These are phyloP conservation scores for Fusarium vanettenii DNA, from an alignment of 2,329 filamentous ascomycete species.

Conservation along the genomic window DNA sequence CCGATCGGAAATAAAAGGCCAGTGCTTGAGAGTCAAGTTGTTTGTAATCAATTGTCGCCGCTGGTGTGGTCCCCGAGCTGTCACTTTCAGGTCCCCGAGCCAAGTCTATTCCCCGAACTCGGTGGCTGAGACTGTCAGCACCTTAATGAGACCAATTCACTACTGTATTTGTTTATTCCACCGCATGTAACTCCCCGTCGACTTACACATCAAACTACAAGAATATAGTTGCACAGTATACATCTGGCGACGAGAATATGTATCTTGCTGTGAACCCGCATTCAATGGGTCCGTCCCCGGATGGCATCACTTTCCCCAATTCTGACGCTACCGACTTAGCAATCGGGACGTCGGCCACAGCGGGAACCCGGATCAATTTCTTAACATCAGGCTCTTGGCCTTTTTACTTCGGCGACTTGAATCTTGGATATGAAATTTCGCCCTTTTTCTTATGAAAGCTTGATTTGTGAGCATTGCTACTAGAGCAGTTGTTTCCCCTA, in stretches of 20 bases:
- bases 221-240: background rate
- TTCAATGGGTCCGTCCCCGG: background rate
- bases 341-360: background rate
- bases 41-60: background rate
- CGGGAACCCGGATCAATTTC: background rate
- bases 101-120: background rate
- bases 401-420: background rate
- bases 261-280: background rate
- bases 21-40: background rate
- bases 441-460: background rate
- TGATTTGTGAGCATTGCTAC: slow-evolving; percentile 24
- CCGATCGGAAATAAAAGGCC: background rate
- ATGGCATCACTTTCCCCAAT: slow-evolving; percentile 21
- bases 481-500: background rate
- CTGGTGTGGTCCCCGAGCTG: background rate
- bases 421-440: background rate
- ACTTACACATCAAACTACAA: background rate
- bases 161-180: background rate
- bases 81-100: slow-evolving; percentile 1
- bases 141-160: background rate
- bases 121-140: slow-evolving; percentile 1
- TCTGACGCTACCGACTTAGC: slow-evolving; percentile 20
- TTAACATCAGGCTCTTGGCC: background rate
- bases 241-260: background rate
- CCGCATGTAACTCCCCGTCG: background rate